phyloP scores from a whole-genome alignment of 352 stramenopile species.

The Globisporangium cylindrosporum region DNA sequence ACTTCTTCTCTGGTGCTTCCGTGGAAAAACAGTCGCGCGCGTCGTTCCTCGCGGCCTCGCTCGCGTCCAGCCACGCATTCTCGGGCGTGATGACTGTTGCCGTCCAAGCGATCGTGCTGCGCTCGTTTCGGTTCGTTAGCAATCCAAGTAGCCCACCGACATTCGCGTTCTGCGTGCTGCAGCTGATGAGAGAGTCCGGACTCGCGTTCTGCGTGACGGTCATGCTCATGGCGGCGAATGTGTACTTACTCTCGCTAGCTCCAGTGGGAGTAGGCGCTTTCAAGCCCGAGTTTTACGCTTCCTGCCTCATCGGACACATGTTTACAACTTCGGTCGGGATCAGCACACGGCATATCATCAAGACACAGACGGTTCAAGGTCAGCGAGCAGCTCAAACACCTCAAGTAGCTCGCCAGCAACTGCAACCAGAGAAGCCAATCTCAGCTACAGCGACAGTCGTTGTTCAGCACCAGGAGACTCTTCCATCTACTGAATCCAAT shows the following conservation, averaged over 20 bases:
- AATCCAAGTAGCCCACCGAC: background rate
- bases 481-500: background rate
- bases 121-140: background rate
- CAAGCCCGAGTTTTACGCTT: slow-evolving; percentile 3
- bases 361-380: background rate
- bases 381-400: background rate
- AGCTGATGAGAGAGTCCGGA: background rate
- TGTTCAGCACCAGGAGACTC: background rate
- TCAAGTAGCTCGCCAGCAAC: background rate
- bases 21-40: slow-evolving; percentile 21
- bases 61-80: slow-evolving; percentile 3
- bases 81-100: background rate
- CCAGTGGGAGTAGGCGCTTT: background rate
- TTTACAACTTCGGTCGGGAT: background rate
- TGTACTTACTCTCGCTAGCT: slow-evolving; percentile 3
- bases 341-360: slow-evolving; percentile 12
- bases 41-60: slow-evolving; percentile 20
- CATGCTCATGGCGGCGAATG: background rate
- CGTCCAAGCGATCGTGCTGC: slow-evolving; percentile 3
- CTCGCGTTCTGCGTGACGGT: background rate
- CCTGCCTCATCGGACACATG: background rate
- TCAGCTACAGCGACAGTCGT: background rate
- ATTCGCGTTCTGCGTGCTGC: background rate
- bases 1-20: slow-evolving; percentile 20
- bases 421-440: background rate